Base-by-base conservation (phyloP, 805 yeast species). In the Saccharomycopsis javanensis region DNA sequence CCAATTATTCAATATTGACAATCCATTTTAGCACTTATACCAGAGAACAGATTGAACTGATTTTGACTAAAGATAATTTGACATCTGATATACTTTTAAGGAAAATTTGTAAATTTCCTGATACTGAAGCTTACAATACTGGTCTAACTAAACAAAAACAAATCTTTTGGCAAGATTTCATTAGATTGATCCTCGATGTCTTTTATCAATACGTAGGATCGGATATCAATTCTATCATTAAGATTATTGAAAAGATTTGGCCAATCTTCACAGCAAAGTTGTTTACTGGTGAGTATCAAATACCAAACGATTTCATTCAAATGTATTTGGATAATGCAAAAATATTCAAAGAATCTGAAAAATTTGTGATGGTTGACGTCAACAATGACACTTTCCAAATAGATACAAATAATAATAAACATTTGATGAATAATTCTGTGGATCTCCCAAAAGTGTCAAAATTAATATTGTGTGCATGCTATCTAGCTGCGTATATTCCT, bases 381-480 rank as follows among this genome's bases (percentile, higher is more conserved):
- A 42, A 42, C 25, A 42, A 42, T 23, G 48, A 42, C 11, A 42
- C 48, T 20, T 42, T 42, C n/a, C 48, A 42, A 42, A 2, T 42
- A 25, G 48, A 42, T 18, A 11, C 11, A n/a, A 11, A 13, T 15
- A 6, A 4, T 7, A 30, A 23, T 27, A 28, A 34, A 2, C 2
- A 3, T 20, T 15, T 27, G 13, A 25, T 15, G 35, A 28, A n/a
- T 11, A 20, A 35, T 16, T 30, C 23, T 15, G 63, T 65, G 23
- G 77, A 75, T 60, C 64, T 76, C 38, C 75, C 79, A 0, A 62
- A 64, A 16, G 72, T 71, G 55, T 71, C 78, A 11, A 75, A 76
- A 60, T 74, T 67, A 59, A 67, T 76, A 15, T 63, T 76, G 30
- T 67, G 76, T 51, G 77, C 78, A 4, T 71, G 77, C 1, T 76